Base-by-base conservation (phyloP, 2,329 filamentous ascomycete genomes). In the Fusarium globosum region DNA sequence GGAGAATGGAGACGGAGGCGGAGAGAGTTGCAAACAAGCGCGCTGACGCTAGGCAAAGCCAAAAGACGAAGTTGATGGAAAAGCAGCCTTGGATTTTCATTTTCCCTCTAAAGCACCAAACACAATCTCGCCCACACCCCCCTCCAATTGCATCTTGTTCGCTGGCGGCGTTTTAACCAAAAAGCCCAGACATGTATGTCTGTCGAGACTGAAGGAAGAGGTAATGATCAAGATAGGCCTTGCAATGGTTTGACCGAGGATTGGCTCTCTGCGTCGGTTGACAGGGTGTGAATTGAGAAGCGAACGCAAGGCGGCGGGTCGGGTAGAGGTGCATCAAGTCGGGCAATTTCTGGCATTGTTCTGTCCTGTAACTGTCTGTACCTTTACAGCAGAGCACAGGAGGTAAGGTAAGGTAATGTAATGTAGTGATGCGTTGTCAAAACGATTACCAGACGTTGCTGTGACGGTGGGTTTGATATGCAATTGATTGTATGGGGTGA, bases 341-440 rank as follows among this genome's bases (percentile, higher is more conserved):
- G 77, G 77, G 74, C 72, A 74, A 71, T 75, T 74, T 74, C 41
- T 66, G 64, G 48, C 68, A 59, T 52, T 69, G 28, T 43, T 58
- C 59, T 26, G 39, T 52, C 52, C 60, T 70, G 66, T 38, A 70
- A 70, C 48, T 69, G 53, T 57, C 48, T 70, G 61, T 69, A 69
- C 52, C 48, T 69, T 55, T 57, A 69, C 60, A 70, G 52, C 41
- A 69, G 60, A 70, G 59, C 43, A 70, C 66, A 70, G 51, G 51
- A 55, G 23, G 70, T 68, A 75, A 79, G n/a, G 69, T 69, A 75
- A 79, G 75, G 80, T 78, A 82, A 80, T 85, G 45, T 70, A 74
- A 79, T 78, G 80, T 78, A 82, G 80, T 85, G 85, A 86, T 87
- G 85, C 83, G 86, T 86, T 87, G 86, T 87, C 86, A 87, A 82